phyloP scores from a whole-genome alignment of 305 asterid species.

The Fraxinus velutina region DNA sequence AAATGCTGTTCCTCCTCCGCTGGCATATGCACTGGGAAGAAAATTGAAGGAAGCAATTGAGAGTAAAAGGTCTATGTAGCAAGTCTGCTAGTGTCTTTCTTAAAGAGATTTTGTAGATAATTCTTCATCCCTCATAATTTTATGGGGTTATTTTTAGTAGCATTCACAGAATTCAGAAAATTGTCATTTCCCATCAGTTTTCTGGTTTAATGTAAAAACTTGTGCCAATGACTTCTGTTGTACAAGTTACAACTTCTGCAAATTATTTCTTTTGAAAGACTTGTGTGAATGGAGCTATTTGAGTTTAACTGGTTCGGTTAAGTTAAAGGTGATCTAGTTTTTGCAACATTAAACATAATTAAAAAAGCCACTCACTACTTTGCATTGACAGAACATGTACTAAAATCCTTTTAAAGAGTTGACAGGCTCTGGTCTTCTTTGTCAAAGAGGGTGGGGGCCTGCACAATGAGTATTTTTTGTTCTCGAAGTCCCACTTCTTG shows the following conservation, averaged over 20 bases:
- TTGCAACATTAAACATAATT: not conserved
- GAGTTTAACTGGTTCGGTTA: not conserved
- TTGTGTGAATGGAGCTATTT: not conserved
- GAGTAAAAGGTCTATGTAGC: constrained; percentile 16
- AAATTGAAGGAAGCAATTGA: constrained; percentile 64
- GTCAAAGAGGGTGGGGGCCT: too few relatives aligned
- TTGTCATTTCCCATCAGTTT: not conserved
- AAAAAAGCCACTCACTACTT: not conserved
- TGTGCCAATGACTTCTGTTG: not conserved
- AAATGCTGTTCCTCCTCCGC: constrained; percentile 78
- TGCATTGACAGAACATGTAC: not conserved
- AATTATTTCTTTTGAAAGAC: not conserved
- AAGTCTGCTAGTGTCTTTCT: not conserved
- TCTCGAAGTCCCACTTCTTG: not conserved
- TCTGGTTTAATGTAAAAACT: not conserved
- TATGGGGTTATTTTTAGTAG: not conserved
- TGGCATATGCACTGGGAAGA: constrained; percentile 63
- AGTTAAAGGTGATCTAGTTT: not conserved
- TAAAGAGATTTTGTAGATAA: not conserved
- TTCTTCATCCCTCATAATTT: not conserved
- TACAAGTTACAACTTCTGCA: not conserved
- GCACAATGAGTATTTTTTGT: not conserved
- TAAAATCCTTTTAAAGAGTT: not conserved
- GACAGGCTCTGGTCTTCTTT: not conserved
- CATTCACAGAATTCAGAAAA: not conserved